Base-by-base conservation (phyloP, 371 early-diverging fungal species). In the Dinochytrium kinnereticum region DNA sequence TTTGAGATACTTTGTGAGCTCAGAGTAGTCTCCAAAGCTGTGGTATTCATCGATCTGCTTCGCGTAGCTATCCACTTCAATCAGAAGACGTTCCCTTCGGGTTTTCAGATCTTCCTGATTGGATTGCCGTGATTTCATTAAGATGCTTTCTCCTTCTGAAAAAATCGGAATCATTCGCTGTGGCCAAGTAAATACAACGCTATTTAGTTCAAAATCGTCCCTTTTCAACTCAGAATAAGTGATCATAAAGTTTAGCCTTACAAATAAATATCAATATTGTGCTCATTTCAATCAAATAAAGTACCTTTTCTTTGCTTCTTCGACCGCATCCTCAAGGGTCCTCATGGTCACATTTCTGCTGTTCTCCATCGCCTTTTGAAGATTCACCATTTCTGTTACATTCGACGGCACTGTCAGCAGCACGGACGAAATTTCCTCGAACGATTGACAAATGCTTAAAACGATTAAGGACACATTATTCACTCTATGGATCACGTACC, bases 11-110 rank as follows among this genome's bases (percentile, higher is more conserved):
- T 80, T 80, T 34, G 79, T 80, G 57, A 86, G 81, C 37, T 87
- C 88, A 3, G 83, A 80, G 69, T 83, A 86, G 55, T 87, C 86
- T 33, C 85, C 81, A 72, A 81, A 85, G 1, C 68, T 55, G 53
- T 80, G 74, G 64, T 83, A 87, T 51, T 87, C 88, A 28, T 82
- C 86, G 39, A 87, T 78, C 72, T 87, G 88, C 73, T 85, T 83
- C 30, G 81, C 51, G 49, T 83, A 84, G 2, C 83, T 78, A 31
- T 86, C 88, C 40, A 87, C 76, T 69, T 87, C 88, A 0, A 64
- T 34, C 7, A 71, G 51, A 2, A 87, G 68, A 66, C 82, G 80
- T 40, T 87, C 88, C 19, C 83, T 73, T 5, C 88, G 79, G 3
- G 74, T 39, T 39, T 81, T 84, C 13, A 87, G 81, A 31, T 87